A percentile compares a stretch with the other conserved stretches of the same genome.
These are phyloP conservation scores for Gyromitra esculenta DNA, from an alignment of 2,329 filamentous ascomycete species.

Conservation along the genomic window DNA sequence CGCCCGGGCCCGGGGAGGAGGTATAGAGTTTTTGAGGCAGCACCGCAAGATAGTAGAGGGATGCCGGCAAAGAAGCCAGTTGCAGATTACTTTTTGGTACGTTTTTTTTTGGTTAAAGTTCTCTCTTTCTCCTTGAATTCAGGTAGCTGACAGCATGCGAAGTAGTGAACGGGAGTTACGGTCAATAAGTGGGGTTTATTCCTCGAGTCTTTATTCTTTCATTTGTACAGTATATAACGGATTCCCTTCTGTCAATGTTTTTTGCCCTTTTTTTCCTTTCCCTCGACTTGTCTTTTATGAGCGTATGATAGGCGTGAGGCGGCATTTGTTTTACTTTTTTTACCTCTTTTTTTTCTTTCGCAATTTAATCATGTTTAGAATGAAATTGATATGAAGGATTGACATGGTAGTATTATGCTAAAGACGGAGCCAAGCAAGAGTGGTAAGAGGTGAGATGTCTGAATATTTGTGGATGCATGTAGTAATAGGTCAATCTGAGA, in stretches of 20 bases:
- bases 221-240: constrained; percentile 20
- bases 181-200: constrained; percentile 1
- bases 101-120: neutral
- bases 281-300: constrained; percentile 25
- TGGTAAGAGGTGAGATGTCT: neutral
- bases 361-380: neutral
- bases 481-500: constrained; percentile 5
- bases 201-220: neutral
- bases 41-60: constrained; percentile 91
- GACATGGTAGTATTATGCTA: constrained; percentile 6
- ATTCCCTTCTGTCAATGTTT: neutral
- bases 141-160: neutral
- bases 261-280: constrained; percentile 3
- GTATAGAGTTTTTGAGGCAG: constrained; percentile 95
- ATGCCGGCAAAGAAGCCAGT: constrained; percentile 99
- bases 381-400: constrained; percentile 20
- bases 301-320: constrained; percentile 39
- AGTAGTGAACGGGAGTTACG: constrained; percentile 8
- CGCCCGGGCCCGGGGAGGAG: constrained; percentile 80
- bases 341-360: constrained; percentile 1
- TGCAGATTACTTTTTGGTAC: constrained; percentile 88
- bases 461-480: neutral
- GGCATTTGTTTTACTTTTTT: constrained; percentile 22
- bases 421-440: neutral
- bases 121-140: neutral